A percentile compares a stretch with the other conserved stretches of the same genome.
phyloP scores from a whole-genome alignment of 495 filamentous ascomycete species.

The Aspergillus panamensis region DNA sequence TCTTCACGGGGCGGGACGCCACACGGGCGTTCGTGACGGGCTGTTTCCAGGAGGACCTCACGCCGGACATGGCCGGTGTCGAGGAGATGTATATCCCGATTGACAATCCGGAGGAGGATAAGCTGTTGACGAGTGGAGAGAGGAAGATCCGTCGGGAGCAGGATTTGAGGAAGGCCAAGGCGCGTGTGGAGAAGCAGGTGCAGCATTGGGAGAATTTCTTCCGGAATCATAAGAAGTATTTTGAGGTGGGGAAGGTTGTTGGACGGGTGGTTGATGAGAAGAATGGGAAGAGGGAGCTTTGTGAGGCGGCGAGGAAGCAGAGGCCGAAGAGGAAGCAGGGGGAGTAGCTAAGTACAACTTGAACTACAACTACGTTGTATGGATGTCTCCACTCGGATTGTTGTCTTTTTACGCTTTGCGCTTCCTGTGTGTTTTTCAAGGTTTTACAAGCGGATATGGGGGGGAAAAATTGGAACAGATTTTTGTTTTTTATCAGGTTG shows the following conservation, averaged over 20 bases:
- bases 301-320: slow-evolving; percentile 43
- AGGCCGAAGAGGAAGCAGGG: slow-evolving; percentile 37
- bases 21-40: slow-evolving; percentile 93
- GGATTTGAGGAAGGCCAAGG: slow-evolving; percentile 45
- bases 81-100: slow-evolving; percentile 86
- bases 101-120: slow-evolving; percentile 50
- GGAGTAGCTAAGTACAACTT: neutral
- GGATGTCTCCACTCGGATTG: neutral
- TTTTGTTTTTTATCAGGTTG: slow-evolving; percentile 12
- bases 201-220: slow-evolving; percentile 63
- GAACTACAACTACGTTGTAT: neutral
- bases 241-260: slow-evolving; percentile 63
- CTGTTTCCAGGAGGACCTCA: slow-evolving; percentile 85
- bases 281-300: slow-evolving; percentile 44
- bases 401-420: neutral
- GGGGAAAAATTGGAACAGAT: neutral
- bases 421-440: neutral
- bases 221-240: slow-evolving; percentile 68
- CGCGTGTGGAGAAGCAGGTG: slow-evolving; percentile 43
- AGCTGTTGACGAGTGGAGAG: slow-evolving; percentile 48
- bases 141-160: slow-evolving; percentile 52
- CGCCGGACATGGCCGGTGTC: slow-evolving; percentile 74
- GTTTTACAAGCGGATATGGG: neutral
- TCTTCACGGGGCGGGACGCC: slow-evolving; percentile 85
- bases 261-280: slow-evolving; percentile 29